Evolutionary conservation across 148 eudicot species (phyloP).

Genomic region (Rhododendron henanense): DNA sequence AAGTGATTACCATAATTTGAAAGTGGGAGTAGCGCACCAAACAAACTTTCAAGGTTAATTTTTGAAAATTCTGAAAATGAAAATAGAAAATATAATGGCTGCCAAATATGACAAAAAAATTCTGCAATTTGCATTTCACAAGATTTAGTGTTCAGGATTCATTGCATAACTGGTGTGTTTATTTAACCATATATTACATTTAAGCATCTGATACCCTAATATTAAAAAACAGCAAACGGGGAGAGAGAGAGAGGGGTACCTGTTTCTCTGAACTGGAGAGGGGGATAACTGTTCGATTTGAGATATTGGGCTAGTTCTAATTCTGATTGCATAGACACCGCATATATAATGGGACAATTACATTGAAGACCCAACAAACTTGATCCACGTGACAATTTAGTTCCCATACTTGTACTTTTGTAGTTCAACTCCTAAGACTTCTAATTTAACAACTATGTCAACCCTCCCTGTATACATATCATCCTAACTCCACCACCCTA

Average conservation of each 20-base stretch:
- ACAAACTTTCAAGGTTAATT: too few species aligned
- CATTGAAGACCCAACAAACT: background rate
- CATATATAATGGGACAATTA: background rate
- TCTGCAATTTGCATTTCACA: background rate
- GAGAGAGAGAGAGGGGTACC: background rate
- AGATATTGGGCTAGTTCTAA: background rate
- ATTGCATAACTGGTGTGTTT: background rate
- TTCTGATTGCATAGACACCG: background rate
- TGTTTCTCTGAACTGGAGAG: background rate
- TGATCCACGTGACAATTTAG: background rate
- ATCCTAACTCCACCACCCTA: too few species aligned
- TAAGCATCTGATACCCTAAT: background rate
- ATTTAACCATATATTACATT: background rate
- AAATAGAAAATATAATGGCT: too few species aligned
- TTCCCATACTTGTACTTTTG: background rate
- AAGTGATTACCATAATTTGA: too few species aligned
- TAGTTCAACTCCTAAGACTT: background rate
- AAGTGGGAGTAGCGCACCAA: too few species aligned
- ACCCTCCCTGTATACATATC: background rate
- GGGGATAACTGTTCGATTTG: background rate
- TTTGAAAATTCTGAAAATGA: too few species aligned
- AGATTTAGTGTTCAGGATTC: background rate
- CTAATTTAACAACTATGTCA: background rate
- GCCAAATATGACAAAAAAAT: too few species aligned
- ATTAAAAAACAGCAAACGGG: too few species aligned